Base-by-base conservation (phyloP, 2,329 filamentous ascomycete genomes). In the Achaetomium macrosporum region DNA sequence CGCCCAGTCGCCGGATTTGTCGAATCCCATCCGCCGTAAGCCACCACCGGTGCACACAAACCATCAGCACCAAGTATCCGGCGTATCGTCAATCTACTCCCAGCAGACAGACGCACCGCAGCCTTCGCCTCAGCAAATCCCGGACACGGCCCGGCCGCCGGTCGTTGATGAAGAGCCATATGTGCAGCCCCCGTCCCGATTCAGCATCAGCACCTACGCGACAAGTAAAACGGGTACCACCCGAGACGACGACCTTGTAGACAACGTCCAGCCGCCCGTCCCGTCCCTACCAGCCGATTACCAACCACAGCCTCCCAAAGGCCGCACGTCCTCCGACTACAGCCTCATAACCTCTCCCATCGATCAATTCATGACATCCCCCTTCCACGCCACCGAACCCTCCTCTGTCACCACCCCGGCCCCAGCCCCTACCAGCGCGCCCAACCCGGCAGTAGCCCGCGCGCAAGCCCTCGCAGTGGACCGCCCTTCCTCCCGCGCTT, bases 161-260 rank as follows among this genome's bases (percentile, higher is more conserved):
- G 47, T n/a, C 2, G 13, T 36, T 9, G 8, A 29, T 8, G 50
- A 71, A 44, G 68, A 72, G 41, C 63, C 76, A 36, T 76, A 75
- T 72, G 68, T 71, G 12, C 76, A 80, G 52, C 79, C 80, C 6
- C 67, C 72, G 2, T 85, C 82, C 45, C 78, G 79, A 42, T 87
- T 85, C 66, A 87, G 82, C 67, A 72, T 79, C 57, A 83, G 80
- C 8, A 85, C 82, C 2, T 83, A 79, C 61, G 75, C 77, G 20
- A 79, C 81, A 2, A 77, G 79, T 5, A 67, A 74, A 42, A 67
- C 69, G 12, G 72, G 68, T 16, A 74, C 67, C 41, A 73, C 69
- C 50, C 71, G 67, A 45, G 60, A 66, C 31, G 71, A 71, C 50
- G 65, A 60, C 48, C 45, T 52, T 45, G 19, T 55, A 40, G 47